Conservation (phyloP, 257 asterid species). For the Salvia splendens region DNA sequence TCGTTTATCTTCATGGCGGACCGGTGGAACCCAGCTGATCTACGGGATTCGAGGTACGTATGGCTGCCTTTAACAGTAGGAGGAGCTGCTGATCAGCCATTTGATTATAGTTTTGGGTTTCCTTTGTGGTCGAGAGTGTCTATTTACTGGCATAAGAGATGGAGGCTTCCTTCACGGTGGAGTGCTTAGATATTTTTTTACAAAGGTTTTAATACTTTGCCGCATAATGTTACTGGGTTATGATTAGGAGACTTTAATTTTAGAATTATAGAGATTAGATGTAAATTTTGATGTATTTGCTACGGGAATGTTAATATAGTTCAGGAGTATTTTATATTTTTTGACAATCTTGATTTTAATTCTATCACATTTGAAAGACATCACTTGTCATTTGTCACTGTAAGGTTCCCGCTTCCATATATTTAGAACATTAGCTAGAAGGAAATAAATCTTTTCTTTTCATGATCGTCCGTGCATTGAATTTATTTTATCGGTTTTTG, state of each 20-base stretch:
- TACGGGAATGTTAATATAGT: constrained; percentile 30
- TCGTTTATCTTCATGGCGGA: constrained; percentile 87
- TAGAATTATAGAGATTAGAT: constrained; percentile 29
- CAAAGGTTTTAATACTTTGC: constrained; percentile 28
- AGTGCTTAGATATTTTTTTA: constrained; percentile 35
- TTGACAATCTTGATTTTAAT: no score
- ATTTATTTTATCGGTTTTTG: no score
- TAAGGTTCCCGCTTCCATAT: no score
- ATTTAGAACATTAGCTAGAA: no score
- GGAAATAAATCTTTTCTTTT: no score
- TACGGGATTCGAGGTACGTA: constrained; percentile 84
- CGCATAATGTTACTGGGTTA: constrained; percentile 30
- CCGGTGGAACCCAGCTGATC: constrained; percentile 91
- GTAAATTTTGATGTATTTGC: constrained; percentile 31
- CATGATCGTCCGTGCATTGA: no score
- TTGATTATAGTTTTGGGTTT: constrained; percentile 79
- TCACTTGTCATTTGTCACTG: no score
- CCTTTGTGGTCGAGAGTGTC: constrained; percentile 94
- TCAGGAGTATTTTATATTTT: no score
- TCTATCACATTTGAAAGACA: no score
- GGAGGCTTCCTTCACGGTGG: constrained; percentile 77
- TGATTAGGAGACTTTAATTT: constrained; percentile 12
- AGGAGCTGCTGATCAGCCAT: constrained; percentile 83
- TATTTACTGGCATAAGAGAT: constrained; percentile 86
- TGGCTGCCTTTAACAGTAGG: constrained; percentile 86